phyloP scores from a whole-genome alignment of 192 early-diverging fungal genomes.

The Kickxella alabastrina region DNA sequence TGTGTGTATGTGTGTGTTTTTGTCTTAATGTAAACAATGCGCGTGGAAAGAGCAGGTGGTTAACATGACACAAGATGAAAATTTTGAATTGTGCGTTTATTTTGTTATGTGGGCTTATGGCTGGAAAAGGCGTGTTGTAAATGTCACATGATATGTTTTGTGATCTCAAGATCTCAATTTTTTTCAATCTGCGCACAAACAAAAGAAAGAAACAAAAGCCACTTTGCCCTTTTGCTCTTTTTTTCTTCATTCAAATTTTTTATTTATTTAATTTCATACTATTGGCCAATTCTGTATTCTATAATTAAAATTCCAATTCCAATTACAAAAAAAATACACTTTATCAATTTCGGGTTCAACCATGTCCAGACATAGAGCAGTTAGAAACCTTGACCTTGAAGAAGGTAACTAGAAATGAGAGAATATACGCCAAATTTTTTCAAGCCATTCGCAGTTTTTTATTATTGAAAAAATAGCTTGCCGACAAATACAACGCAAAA shows the following conservation, averaged over 20 bases:
- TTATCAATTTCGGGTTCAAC: slow-evolving; percentile 1
- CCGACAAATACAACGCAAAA: too few species aligned
- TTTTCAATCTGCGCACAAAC: not conserved
- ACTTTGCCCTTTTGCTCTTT: slow-evolving; percentile 2
- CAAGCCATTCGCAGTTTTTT: too few species aligned
- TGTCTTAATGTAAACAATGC: too few species aligned
- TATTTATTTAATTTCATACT: not conserved
- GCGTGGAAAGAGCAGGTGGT: too few species aligned
- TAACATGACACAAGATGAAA: too few species aligned
- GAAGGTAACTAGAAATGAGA: slow-evolving; percentile 23
- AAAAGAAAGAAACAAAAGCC: not conserved
- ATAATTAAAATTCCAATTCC: too few species aligned
- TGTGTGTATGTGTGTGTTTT: too few species aligned
- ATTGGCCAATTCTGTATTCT: too few species aligned
- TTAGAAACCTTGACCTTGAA: slow-evolving; percentile 43
- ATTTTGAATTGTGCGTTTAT: not conserved
- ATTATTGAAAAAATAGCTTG: too few species aligned
- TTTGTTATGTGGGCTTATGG: not conserved
- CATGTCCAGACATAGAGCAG: slow-evolving; percentile 50
- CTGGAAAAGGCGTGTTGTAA: not conserved
- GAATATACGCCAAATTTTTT: too few species aligned
- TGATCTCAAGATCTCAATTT: not conserved
- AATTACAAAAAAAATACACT: too few species aligned
- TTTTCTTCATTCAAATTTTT: slow-evolving; percentile 2
- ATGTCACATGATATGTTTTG: not conserved